Evolutionary conservation across 108 stramenopile species (phyloP).

Genomic region (Ochromonas danica): DNA sequence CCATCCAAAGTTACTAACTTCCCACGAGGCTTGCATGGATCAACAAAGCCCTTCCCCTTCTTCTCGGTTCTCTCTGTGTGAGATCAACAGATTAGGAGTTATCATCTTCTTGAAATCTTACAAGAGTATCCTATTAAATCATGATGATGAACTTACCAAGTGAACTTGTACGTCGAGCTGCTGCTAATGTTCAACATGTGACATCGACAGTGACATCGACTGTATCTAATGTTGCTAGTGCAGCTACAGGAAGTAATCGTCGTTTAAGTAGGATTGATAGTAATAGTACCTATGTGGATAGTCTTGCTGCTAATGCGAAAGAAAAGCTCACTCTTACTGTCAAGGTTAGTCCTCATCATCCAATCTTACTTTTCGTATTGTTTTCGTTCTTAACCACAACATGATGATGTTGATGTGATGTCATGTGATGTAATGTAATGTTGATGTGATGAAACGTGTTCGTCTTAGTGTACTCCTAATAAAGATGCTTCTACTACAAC

Average conservation of each 20-base stretch:
- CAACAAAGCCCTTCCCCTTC: no score
- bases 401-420: not conserved
- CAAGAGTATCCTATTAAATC: no score
- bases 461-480: slow-evolving; percentile 3
- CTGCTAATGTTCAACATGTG: not conserved
- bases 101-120: no score
- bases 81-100: no score
- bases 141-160: not conserved
- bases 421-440: not conserved
- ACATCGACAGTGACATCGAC: not conserved
- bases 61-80: no score
- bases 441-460: not conserved
- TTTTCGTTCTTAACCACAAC: not conserved
- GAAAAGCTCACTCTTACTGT: not conserved
- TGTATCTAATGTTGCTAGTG: not conserved
- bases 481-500: not conserved
- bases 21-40: no score
- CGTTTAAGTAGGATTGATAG: not conserved
- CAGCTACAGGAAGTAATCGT: not conserved
- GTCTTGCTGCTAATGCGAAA: not conserved
- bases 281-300: not conserved
- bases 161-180: not conserved
- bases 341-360: not conserved
- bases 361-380: not conserved
- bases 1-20: no score